Percentiles rank a stretch among this genome's conserved stretches.
phyloP scores from a whole-genome alignment of 345 rosid genomes.

The Chamaenerion angustifolium region DNA sequence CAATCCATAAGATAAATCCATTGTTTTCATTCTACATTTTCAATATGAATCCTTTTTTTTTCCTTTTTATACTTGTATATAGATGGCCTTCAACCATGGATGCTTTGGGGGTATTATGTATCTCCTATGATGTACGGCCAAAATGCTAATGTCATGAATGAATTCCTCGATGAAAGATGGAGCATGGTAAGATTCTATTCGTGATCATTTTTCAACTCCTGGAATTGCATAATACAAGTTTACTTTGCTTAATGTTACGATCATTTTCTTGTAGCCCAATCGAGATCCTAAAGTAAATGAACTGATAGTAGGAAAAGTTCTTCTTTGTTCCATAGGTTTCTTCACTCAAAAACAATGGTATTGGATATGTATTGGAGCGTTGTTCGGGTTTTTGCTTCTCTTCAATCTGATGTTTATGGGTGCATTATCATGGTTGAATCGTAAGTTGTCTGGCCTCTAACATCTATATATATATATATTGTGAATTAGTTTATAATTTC shows the following conservation, averaged over 20 bases:
- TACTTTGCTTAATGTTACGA: too few relatives aligned
- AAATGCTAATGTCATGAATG: conserved; percentile 65
- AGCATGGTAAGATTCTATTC: conserved; percentile 40
- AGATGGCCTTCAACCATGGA: conserved; percentile 54
- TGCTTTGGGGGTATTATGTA: conserved; percentile 66
- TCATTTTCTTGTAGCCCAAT: conserved; percentile 26
- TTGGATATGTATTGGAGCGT: conserved; percentile 71
- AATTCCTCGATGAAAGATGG: conserved; percentile 75
- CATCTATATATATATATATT: too few relatives aligned
- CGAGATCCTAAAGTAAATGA: conserved; percentile 34
- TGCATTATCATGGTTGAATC: conserved; percentile 61
- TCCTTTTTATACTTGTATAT: neutral
- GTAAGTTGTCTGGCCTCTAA: conserved; percentile 30
- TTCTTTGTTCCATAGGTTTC: conserved; percentile 56
- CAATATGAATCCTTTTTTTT: neutral
- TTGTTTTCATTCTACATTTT: too few relatives aligned
- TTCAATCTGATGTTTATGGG: conserved; percentile 57
- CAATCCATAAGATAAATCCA: neutral
- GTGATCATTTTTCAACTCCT: too few relatives aligned
- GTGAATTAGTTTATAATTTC: too few relatives aligned
- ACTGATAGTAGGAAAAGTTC: conserved; percentile 51
- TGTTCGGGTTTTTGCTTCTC: conserved; percentile 54
- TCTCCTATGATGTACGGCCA: conserved; percentile 95
- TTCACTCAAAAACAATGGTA: conserved; percentile 51
- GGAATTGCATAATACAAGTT: too few relatives aligned